Evolutionary conservation across 441 rosid species (phyloP), one percentile per base, ranked within the genome.

Genomic region (Mallotus japonicus): DNA sequence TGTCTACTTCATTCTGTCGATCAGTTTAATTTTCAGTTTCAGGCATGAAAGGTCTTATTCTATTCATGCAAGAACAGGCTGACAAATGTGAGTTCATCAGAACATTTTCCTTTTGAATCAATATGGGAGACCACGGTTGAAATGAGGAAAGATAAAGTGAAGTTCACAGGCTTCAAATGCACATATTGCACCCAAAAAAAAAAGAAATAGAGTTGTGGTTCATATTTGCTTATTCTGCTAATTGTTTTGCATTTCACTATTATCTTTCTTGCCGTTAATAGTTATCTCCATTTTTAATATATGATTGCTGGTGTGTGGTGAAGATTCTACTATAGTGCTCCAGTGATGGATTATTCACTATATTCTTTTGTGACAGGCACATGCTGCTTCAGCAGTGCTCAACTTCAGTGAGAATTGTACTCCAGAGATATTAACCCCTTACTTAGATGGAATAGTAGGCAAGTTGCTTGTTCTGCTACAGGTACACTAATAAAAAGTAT

Each of bases 351-450:
- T 44, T 64, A 42, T 46, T 59, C 32, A n/a, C 37, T 12, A 3
- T 44, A 14, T 61, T 67, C 24, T 72, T 78, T 58, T 62, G 20
- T 64, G 70, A 59, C 85, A 96, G 99, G 99, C 98, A 53, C 99
- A 96, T 88, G 98, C 99, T 83, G 97, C 99, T 59, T 96, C 99
- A 34, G 99, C 99, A 10, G 92, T 96, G 51, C 98, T 96, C 67
- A 96, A 96, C 86, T 96, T 93, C 80, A 96, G 99, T 67, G 99
- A 96, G 84, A 96, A 93, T 81, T 96, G 99, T 80, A 91, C 99
- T 37, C 94, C 99, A 16, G 99, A 89, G 75, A 90, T 96, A 75
- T 83, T 96, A 74, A 86, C 91, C 24, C 92, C 95, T 14, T 96
- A 96, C 79, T 78, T 96, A 66, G 99, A 96, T 68, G 97, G 94